Evolutionary conservation across 345 rosid genomes (phyloP), one percentile per base, ranked within the genome.

Genomic region (Salix caprea): DNA sequence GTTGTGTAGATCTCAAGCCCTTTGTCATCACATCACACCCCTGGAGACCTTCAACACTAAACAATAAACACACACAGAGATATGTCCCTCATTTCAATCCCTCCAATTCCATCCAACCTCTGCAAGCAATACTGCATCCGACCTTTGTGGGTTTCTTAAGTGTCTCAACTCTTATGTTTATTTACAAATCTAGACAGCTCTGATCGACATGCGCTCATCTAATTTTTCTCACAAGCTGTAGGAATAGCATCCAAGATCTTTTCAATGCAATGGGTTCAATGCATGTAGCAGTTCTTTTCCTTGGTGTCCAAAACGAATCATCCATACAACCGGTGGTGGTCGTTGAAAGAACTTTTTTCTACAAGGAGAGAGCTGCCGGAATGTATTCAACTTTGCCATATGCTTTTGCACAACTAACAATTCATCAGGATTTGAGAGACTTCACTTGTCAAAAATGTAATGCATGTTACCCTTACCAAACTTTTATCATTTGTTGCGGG

Each of bases 301-400:
- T 91, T 19, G 98, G 97, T 0, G 34, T 86, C 75, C 97, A 90
- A 73, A 93, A 88, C 74, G 74, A 86, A 6, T 23, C 65, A 0
- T 69, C 89, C 5, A 91, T 93, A 30, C 97, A 90, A 70, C 90
- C 95, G 0, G 88, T 90, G 21, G 97, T 90, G 64, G 76, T 90
- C 6, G 82, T 91, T 1, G 98, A 91, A 73, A 82, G 97, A 34
- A 90, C 91, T 1, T 91, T 91, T 48, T 93, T 90, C 73, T 93
- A 91, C 69, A 78, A 95, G 69, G 97, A 93, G 70, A 82, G 85
- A 79, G 97, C 93, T 16, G 92, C 95, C 0, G 91, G 98, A 77
- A 93, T 93, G 96, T 93, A 91, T 73, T 89, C 32, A 30, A 4
- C 32, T 30, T 30, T 30, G 4, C 32, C 32, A 30, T 30, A 2